These are phyloP conservation scores for Tubosaeta brunneosetosa DNA, from an alignment of 768 basidiomycete species.

Conservation along the genomic window DNA sequence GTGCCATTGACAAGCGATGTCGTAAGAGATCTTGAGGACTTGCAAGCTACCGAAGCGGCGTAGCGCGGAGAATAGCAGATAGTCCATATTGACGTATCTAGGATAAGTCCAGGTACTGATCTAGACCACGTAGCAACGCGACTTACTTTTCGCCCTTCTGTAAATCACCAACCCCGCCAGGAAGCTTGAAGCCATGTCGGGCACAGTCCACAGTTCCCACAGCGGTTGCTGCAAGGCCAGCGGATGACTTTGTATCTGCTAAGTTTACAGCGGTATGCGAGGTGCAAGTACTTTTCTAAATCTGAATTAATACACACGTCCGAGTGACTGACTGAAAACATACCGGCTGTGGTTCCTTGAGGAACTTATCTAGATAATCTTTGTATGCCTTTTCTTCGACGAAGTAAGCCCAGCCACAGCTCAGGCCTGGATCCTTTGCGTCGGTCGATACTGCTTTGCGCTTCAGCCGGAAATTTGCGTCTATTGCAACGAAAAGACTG, in stretches of 20 bases:
- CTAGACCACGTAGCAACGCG: neutral
- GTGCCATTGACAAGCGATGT: neutral
- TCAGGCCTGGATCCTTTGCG: too few species aligned
- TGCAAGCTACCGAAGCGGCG: neutral
- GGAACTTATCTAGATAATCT: too few species aligned
- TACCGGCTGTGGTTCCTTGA: too few species aligned
- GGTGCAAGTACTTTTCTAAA: neutral
- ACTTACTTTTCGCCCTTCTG: constrained; percentile 1
- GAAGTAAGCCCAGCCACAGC: too few species aligned
- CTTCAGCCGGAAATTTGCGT: too few species aligned
- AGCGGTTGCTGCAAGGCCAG: neutral
- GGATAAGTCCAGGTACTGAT: neutral
- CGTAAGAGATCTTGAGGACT: neutral
- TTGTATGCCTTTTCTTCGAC: too few species aligned
- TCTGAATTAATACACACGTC: too few species aligned
- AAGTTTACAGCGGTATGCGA: neutral
- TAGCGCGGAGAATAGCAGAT: neutral
- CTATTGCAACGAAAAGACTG: too few species aligned
- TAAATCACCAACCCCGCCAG: neutral
- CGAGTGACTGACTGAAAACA: too few species aligned
- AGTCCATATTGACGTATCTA: constrained; percentile 2
- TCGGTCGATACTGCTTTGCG: too few species aligned
- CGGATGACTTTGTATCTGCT: neutral
- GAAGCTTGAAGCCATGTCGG: neutral
- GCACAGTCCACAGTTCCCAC: neutral